Percentiles rank a stretch among this genome's conserved stretches.
Evolutionary conservation across 2,329 filamentous ascomycete species (phyloP).

Genomic region (Verticillium albo-atrum): DNA sequence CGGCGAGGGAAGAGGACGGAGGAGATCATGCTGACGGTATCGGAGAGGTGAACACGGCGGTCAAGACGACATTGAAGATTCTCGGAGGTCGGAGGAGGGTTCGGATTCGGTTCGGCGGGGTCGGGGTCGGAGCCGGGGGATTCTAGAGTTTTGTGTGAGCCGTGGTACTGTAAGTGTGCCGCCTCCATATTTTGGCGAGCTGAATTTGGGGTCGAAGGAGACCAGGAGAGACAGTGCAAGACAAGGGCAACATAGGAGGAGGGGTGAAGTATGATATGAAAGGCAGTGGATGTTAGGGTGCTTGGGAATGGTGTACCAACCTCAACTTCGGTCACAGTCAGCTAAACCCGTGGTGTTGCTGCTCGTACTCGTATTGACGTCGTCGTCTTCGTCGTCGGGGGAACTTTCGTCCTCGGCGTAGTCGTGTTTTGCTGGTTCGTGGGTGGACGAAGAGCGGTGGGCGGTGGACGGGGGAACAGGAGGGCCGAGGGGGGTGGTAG

Average conservation of each 20-base stretch:
- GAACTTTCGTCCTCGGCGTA: not conserved
- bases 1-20: slow-evolving; percentile 54
- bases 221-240: too few relatives aligned
- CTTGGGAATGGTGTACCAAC: not conserved
- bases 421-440: not conserved
- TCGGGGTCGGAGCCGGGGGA: not conserved
- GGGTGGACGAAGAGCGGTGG: not conserved
- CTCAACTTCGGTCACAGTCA: not conserved
- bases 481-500: not conserved
- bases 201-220: not conserved
- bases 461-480: not conserved
- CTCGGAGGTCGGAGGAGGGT: not conserved
- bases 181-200: not conserved
- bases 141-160: not conserved
- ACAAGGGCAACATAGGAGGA: not conserved
- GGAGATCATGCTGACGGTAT: slow-evolving; percentile 44
- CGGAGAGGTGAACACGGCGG: slow-evolving; percentile 26
- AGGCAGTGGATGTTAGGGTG: not conserved
- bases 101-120: not conserved
- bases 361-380: not conserved
- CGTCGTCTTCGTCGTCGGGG: not conserved
- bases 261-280: not conserved
- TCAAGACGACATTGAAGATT: slow-evolving; percentile 26
- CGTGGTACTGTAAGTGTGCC: not conserved
- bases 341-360: not conserved